These are phyloP conservation scores for Entomortierella beljakovae DNA, from an alignment of 192 early-diverging fungal species.

Conservation along the genomic window DNA sequence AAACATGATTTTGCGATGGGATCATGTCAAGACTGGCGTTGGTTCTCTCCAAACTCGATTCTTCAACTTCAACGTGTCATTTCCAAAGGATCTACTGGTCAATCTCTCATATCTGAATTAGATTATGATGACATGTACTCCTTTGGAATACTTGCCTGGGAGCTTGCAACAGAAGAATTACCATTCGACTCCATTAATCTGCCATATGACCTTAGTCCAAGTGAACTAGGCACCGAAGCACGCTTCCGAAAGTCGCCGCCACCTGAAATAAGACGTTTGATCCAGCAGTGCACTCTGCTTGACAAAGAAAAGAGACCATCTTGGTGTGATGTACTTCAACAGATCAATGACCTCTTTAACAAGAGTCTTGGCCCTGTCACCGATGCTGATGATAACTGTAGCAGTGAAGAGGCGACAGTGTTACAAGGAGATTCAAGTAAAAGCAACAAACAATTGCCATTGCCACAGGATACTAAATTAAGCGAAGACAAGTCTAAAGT, in stretches of 20 bases:
- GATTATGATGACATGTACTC: slow-evolving; percentile 38
- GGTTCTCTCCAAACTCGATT: slow-evolving; percentile 7
- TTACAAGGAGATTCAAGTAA: no score
- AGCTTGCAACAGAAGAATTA: slow-evolving; percentile 21
- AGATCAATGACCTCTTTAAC: background rate
- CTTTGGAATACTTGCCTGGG: slow-evolving; percentile 35
- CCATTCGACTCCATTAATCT: slow-evolving; percentile 3
- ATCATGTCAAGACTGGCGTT: slow-evolving; percentile 1
- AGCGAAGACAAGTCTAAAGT: slow-evolving; percentile 23
- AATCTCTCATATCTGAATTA: background rate
- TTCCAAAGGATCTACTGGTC: background rate
- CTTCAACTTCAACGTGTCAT: background rate
- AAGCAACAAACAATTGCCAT: background rate
- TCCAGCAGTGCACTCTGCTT: slow-evolving; percentile 7
- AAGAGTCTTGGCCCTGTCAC: background rate
- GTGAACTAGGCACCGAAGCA: background rate
- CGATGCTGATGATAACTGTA: background rate
- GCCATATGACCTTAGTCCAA: background rate
- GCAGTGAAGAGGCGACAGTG: background rate
- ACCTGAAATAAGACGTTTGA: background rate
- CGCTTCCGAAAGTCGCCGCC: slow-evolving; percentile 11
- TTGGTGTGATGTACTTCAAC: slow-evolving; percentile 12
- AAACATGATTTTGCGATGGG: slow-evolving; percentile 2
- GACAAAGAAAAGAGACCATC: slow-evolving; percentile 22
- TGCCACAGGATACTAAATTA: background rate